A percentile compares a stretch with the other conserved stretches of the same genome.
Evolutionary conservation across 441 rosid species (phyloP).

Genomic region (Pelargonium cotyledonis): DNA sequence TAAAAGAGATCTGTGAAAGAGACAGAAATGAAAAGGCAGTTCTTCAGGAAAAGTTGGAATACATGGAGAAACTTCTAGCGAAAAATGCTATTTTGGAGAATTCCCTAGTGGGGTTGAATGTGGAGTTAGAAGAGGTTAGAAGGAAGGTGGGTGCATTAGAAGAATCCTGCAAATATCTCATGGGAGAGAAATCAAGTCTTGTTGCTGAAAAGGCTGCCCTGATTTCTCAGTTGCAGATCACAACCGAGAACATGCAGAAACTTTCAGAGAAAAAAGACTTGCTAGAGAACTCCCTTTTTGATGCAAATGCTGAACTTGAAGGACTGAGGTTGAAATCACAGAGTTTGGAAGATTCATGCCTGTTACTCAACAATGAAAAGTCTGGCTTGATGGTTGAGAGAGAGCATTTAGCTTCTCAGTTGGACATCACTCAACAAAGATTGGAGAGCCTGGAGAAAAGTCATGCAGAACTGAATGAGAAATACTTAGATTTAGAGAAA

Average conservation of each 20-base stretch:
- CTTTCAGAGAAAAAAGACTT: slow-evolving; percentile 54
- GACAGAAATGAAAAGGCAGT: slow-evolving; percentile 46
- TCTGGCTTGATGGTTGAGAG: slow-evolving; percentile 38
- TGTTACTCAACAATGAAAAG: slow-evolving; percentile 54
- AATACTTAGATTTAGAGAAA: slow-evolving; percentile 38
- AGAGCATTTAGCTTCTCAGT: slow-evolving; percentile 47
- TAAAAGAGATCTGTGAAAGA: slow-evolving; percentile 46
- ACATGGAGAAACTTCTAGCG: slow-evolving; percentile 70
- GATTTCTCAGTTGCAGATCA: slow-evolving; percentile 46
- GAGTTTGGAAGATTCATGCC: slow-evolving; percentile 53
- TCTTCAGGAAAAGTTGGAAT: slow-evolving; percentile 50
- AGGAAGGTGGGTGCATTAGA: slow-evolving; percentile 57
- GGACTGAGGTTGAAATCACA: slow-evolving; percentile 41
- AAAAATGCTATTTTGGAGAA: slow-evolving; percentile 68
- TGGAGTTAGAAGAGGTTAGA: slow-evolving; percentile 63
- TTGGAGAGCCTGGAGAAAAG: slow-evolving; percentile 42
- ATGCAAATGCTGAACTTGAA: slow-evolving; percentile 69
- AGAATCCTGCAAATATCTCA: slow-evolving; percentile 49
- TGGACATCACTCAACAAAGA: slow-evolving; percentile 43
- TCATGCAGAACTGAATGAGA: slow-evolving; percentile 40
- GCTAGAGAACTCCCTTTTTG: slow-evolving; percentile 60
- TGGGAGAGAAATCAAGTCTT: slow-evolving; percentile 55
- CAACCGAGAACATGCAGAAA: slow-evolving; percentile 47
- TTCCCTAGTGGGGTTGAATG: slow-evolving; percentile 73
- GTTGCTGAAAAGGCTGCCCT: slow-evolving; percentile 51